phyloP scores from a whole-genome alignment of 2,329 filamentous ascomycete species.

The Epicoccum nigrum region DNA sequence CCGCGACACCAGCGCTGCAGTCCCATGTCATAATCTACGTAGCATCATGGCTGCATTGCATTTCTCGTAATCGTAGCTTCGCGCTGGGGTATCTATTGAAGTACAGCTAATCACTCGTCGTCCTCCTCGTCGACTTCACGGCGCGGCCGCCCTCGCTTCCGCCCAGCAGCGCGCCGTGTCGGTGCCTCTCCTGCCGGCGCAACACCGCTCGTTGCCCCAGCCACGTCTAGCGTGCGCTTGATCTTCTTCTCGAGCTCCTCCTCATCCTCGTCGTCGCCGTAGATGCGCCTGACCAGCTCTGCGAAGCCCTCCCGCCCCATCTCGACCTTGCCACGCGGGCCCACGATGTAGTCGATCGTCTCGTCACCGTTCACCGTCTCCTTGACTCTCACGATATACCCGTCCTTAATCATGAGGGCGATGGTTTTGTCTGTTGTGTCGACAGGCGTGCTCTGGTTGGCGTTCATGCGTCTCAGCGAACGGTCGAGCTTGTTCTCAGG shows the following conservation, averaged over 20 bases:
- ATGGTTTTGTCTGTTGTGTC: constrained; percentile 77
- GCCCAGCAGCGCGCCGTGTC: constrained; percentile 11
- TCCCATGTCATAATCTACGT: neutral
- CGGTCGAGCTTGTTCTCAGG: constrained; percentile 79
- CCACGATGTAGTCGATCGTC: constrained; percentile 79
- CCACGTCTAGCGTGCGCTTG: constrained; percentile 41
- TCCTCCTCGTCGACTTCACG: constrained; percentile 12
- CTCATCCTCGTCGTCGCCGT: constrained; percentile 34
- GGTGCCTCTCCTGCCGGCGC: neutral
- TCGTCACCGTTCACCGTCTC: constrained; percentile 76
- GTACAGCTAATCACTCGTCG: constrained; percentile 2
- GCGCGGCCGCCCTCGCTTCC: constrained; percentile 26
- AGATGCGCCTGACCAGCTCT: constrained; percentile 67
- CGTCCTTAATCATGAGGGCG: constrained; percentile 76
- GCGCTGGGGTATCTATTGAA: neutral
- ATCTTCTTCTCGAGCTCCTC: constrained; percentile 48
- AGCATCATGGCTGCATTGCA: neutral
- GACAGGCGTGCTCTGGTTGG: constrained; percentile 73
- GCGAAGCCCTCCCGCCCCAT: constrained; percentile 78
- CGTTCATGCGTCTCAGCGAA: constrained; percentile 75
- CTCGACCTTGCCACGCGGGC: constrained; percentile 84
- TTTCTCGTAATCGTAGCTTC: neutral
- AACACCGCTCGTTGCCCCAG: constrained; percentile 20
- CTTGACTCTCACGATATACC: constrained; percentile 77
- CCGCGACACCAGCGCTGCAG: neutral